Conservation (phyloP, 495 filamentous ascomycete genomes). For the Penicillium simplicissimum region DNA sequence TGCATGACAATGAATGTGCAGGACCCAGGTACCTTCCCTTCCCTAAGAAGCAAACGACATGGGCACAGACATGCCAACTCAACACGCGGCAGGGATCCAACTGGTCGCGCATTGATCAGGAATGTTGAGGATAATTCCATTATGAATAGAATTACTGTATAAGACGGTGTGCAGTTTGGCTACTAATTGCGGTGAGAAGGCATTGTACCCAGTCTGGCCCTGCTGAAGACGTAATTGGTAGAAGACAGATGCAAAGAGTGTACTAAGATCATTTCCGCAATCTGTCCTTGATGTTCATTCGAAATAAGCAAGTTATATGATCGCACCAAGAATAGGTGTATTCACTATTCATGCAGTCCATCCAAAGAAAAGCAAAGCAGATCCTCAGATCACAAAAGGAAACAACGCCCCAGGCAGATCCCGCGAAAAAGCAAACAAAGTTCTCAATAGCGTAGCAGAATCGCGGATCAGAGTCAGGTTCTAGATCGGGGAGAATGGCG, state of each 20-base stretch:
- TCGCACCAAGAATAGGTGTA: too few species aligned
- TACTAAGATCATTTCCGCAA: not conserved
- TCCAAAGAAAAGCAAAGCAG: not conserved
- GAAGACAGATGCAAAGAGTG: too few species aligned
- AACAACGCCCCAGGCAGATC: not conserved
- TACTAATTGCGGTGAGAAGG: not conserved
- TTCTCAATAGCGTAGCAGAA: slow-evolving; percentile 10
- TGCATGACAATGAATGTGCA: not conserved
- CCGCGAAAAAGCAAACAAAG: slow-evolving; percentile 9
- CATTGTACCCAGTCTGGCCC: not conserved
- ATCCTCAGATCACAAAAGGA: slow-evolving; percentile 5
- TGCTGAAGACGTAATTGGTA: not conserved
- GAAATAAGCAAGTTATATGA: not conserved
- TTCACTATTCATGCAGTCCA: not conserved
- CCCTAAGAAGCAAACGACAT: not conserved
- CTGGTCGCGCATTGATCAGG: slow-evolving; percentile 13
- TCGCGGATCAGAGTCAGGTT: not conserved
- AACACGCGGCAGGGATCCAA: slow-evolving; percentile 13
- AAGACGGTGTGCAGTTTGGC: not conserved
- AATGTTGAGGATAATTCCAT: slow-evolving; percentile 15
- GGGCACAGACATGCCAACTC: slow-evolving; percentile 25
- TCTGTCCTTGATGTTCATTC: not conserved
- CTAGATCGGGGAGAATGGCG: slow-evolving; percentile 2
- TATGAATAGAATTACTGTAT: slow-evolving; percentile 1
- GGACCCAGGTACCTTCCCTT: not conserved